Evolutionary conservation across 2,329 filamentous ascomycete species (phyloP).

Genomic region (Aspergillus alliaceus): DNA sequence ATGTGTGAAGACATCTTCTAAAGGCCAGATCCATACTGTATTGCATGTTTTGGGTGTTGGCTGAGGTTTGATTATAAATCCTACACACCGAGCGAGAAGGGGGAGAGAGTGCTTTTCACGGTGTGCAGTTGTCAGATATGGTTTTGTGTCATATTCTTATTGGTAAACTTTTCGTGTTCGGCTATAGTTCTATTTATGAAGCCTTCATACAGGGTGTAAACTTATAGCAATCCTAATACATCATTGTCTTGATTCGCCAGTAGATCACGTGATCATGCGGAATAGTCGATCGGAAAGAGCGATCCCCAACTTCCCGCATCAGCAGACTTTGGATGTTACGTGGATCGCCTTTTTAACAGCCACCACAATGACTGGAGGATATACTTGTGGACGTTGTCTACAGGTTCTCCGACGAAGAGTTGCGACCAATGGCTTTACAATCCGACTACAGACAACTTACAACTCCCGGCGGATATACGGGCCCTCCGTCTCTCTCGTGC

Average conservation of each 20-base stretch:
- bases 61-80: not conserved
- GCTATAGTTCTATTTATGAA: not conserved
- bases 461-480: slow-evolving; percentile 26
- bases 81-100: not conserved
- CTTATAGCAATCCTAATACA: not conserved
- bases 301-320: not conserved
- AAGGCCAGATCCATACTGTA: not conserved
- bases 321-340: slow-evolving; percentile 6
- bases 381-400: slow-evolving; percentile 42
- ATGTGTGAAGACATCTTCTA: slow-evolving; percentile 72
- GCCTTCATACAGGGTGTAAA: not conserved
- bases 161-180: not conserved
- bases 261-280: not conserved
- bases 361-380: slow-evolving; percentile 39
- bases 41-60: not conserved
- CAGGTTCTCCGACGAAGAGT: slow-evolving; percentile 35
- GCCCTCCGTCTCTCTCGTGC: slow-evolving; percentile 24
- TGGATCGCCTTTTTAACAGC: slow-evolving; percentile 1
- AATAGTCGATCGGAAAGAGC: not conserved
- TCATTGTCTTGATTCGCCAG: not conserved
- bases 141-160: not conserved
- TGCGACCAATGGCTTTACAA: slow-evolving; percentile 20
- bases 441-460: slow-evolving; percentile 24
- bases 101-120: not conserved
- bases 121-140: not conserved